Evolutionary conservation across 2,329 filamentous ascomycete species (phyloP).

Genomic region (Lecanicillium sp.): DNA sequence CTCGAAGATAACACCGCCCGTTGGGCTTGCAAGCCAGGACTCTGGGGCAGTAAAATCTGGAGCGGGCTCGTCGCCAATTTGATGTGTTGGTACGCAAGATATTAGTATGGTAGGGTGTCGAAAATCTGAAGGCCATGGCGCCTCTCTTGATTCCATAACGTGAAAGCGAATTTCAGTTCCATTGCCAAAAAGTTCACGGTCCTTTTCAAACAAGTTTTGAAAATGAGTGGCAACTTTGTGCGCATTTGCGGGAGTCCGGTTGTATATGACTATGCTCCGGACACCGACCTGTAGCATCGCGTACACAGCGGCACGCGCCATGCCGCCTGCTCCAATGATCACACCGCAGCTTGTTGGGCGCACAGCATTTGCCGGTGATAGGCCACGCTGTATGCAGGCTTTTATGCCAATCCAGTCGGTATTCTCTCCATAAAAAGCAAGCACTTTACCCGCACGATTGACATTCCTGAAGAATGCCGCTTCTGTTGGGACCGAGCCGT

Average conservation of each 20-base stretch:
- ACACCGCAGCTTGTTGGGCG: slow-evolving; percentile 46
- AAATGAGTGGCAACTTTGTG: slow-evolving; percentile 62
- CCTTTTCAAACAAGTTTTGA: slow-evolving; percentile 42
- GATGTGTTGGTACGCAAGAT: slow-evolving; percentile 67
- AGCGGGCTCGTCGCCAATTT: slow-evolving; percentile 52
- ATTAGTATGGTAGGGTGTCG: slow-evolving; percentile 64
- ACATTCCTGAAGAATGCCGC: slow-evolving; percentile 40
- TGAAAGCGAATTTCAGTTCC: slow-evolving; percentile 39
- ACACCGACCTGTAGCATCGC: slow-evolving; percentile 72
- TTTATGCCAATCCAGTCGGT: slow-evolving; percentile 76
- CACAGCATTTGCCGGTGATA: slow-evolving; percentile 64
- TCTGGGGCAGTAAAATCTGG: slow-evolving; percentile 62
- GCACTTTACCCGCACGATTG: slow-evolving; percentile 56
- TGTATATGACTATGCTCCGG: slow-evolving; percentile 66
- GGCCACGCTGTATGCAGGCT: slow-evolving; percentile 61
- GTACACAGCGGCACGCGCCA: slow-evolving; percentile 72
- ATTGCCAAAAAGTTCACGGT: slow-evolving; percentile 33
- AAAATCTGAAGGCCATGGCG: slow-evolving; percentile 56
- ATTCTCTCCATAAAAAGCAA: slow-evolving; percentile 68
- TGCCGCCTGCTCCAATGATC: slow-evolving; percentile 61
- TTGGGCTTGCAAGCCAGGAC: slow-evolving; percentile 63
- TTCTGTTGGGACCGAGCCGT: slow-evolving; percentile 48
- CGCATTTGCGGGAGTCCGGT: slow-evolving; percentile 60
- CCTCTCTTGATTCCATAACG: slow-evolving; percentile 49
- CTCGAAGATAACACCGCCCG: slow-evolving; percentile 69